These are phyloP conservation scores for Aphanomyces cochlioides DNA, from an alignment of 352 stramenopile species.

Conservation along the genomic window DNA sequence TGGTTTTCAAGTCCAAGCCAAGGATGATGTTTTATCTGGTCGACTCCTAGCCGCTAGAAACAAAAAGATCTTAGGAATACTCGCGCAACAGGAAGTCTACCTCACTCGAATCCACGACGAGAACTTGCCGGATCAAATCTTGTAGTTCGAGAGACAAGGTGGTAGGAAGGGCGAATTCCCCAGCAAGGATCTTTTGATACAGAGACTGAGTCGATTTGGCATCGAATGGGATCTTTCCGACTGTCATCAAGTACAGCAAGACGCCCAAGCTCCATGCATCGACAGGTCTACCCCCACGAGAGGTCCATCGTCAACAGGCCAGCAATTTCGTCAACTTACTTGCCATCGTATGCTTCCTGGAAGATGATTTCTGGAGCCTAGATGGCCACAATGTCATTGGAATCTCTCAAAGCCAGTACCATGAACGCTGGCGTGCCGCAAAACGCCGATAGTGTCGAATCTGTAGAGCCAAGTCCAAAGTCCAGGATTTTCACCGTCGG, in stretches of 20 bases:
- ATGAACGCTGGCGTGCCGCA: slow-evolving; percentile 29
- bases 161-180: slow-evolving; percentile 11
- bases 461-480: slow-evolving; percentile 22
- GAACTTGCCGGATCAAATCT: slow-evolving; percentile 1
- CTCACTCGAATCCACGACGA: slow-evolving; percentile 17
- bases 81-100: not conserved
- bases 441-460: slow-evolving; percentile 28
- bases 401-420: slow-evolving; percentile 7
- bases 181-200: slow-evolving; percentile 19
- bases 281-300: slow-evolving; percentile 9
- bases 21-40: slow-evolving; percentile 25
- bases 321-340: slow-evolving; percentile 10
- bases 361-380: slow-evolving; percentile 30
- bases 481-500: slow-evolving; percentile 20
- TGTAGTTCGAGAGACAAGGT: not conserved
- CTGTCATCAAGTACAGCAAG: slow-evolving; percentile 25
- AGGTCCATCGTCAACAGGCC: not conserved
- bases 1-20: slow-evolving; percentile 27
- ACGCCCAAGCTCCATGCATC: slow-evolving; percentile 28
- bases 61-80: not conserved
- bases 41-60: slow-evolving; percentile 14
- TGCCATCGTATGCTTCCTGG: slow-evolving; percentile 26
- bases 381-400: not conserved
- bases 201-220: slow-evolving; percentile 8
- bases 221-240: slow-evolving; percentile 24